phyloP scores from a whole-genome alignment of 75 land plant species.

The Cupressus sempervirens region DNA sequence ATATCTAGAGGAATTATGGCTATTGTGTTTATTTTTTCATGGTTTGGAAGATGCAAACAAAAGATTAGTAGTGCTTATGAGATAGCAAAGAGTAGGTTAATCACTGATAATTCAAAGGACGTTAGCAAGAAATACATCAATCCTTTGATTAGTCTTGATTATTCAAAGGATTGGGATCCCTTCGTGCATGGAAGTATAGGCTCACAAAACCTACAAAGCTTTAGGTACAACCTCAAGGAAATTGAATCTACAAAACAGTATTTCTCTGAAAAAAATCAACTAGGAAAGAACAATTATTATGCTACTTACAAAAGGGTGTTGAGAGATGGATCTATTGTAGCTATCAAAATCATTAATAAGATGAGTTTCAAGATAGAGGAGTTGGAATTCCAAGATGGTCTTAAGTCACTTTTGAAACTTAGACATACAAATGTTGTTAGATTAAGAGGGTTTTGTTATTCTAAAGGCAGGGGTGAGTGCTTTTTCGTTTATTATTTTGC shows the following conservation, averaged over 20 bases:
- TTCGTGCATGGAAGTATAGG: constrained; percentile 19
- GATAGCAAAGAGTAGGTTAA: constrained; percentile 29
- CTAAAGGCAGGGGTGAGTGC: constrained; percentile 75
- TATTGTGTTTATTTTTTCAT: constrained; percentile 33
- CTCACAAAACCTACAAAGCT: constrained; percentile 30
- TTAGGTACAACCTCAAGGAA: constrained; percentile 70
- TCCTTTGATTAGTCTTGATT: constrained; percentile 54
- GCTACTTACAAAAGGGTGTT: constrained; percentile 69
- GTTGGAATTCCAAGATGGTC: constrained; percentile 58
- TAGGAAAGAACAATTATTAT: constrained; percentile 60
- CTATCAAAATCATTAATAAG: constrained; percentile 45
- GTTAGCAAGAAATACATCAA: constrained; percentile 32
- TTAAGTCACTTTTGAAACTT: constrained; percentile 51
- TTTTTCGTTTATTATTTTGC: constrained; percentile 72
- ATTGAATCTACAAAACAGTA: constrained; percentile 82
- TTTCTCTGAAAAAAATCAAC: constrained; percentile 75
- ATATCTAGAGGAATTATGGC: constrained; percentile 23
- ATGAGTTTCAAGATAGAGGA: constrained; percentile 67
- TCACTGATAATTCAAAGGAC: constrained; percentile 39
- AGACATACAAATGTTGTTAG: constrained; percentile 70
- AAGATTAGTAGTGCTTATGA: constrained; percentile 48
- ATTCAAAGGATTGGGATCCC: constrained; percentile 56
- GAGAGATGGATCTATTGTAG: constrained; percentile 71
- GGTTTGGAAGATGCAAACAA: constrained; percentile 70
- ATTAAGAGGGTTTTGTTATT: constrained; percentile 80